Base-by-base conservation (phyloP, 805 yeast species). In the Yamadazyma ubonensis region DNA sequence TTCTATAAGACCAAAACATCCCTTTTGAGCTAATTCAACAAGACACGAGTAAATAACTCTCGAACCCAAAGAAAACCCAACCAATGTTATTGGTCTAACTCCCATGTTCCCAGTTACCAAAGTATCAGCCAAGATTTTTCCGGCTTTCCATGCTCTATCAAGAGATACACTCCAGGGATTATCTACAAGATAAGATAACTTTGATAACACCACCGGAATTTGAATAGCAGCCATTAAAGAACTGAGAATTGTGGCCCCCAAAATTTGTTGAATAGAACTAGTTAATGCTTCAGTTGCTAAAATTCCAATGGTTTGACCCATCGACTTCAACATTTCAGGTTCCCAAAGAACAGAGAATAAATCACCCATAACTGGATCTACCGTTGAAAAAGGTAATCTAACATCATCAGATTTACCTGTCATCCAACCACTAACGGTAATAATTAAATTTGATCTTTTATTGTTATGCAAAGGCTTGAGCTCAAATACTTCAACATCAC, bases 341-440 rank as follows among this genome's bases (percentile, higher is more conserved):
- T 93, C 99, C 99, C 99, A 93, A 34, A 86, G 67, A 6, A 93
- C 70, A 0, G 98, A 88, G 52, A 84, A 86, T 50, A 93, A 65
- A 58, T 93, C 99, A 12, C 99, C 99, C 91, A 91, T 89, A 0
- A 91, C 87, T 0, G 99, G 99, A 56, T 95, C 99, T 6, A 93
- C 86, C 0, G 99, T 93, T 1, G 96, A 86, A 57, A 90, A 93
- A 2, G 99, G 99, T 46, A 93, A 73, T 56, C 99, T 74, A 15
- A 93, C 91, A 73, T 93, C 99, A 79, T 93, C 99, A 52, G 81
- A 79, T 43, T 81, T 83, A 59, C 96, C 95, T 39, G 83, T 83
- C 91, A 93, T 89, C 99, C 99, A 93, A 1, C 99, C 99, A 38
- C 95, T 80, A 0, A 95, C 89, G 2, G 97, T 90, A 14, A 93